phyloP scores from a whole-genome alignment of 768 basidiomycete genomes.

The Suillus fuscotomentosus region DNA sequence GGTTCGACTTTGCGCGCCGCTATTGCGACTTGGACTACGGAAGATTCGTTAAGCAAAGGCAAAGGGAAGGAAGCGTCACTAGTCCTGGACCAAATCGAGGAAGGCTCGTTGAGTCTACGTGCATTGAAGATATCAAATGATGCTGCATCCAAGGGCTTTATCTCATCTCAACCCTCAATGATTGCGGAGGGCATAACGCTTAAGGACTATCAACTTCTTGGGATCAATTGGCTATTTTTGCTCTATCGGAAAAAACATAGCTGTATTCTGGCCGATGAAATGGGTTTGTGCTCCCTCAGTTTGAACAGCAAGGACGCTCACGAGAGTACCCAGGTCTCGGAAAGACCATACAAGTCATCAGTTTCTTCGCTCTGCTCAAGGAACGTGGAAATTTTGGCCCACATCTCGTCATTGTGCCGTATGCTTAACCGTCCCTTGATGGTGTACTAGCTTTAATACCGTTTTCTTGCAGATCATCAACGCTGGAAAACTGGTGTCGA shows the following conservation, averaged over 20 bases:
- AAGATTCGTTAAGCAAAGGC: conserved; percentile 29
- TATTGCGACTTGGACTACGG: conserved; percentile 74
- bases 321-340: conserved; percentile 68
- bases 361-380: conserved; percentile 89
- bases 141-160: conserved; percentile 56
- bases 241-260: conserved; percentile 78
- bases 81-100: conserved; percentile 43
- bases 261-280: conserved; percentile 98
- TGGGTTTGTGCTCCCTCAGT: conserved; percentile 63
- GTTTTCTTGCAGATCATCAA: conserved; percentile 68
- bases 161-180: conserved; percentile 70
- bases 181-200: conserved; percentile 68
- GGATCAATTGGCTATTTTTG: conserved; percentile 96
- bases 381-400: conserved; percentile 78
- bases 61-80: conserved; percentile 36
- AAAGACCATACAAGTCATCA: conserved; percentile 98
- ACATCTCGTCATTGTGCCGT: conserved; percentile 95
- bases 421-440: conserved; percentile 33
- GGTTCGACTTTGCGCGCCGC: conserved; percentile 70
- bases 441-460: background rate
- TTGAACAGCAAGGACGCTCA: conserved; percentile 9
- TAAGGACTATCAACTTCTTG: conserved; percentile 96
- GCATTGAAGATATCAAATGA: conserved; percentile 42
- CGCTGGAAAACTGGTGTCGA: conserved; percentile 97
- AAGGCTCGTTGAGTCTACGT: conserved; percentile 61